Evolutionary conservation across 208 protist species (phyloP), one percentile per base, ranked within the genome.

Genomic region (Trypanosoma vivax): DNA sequence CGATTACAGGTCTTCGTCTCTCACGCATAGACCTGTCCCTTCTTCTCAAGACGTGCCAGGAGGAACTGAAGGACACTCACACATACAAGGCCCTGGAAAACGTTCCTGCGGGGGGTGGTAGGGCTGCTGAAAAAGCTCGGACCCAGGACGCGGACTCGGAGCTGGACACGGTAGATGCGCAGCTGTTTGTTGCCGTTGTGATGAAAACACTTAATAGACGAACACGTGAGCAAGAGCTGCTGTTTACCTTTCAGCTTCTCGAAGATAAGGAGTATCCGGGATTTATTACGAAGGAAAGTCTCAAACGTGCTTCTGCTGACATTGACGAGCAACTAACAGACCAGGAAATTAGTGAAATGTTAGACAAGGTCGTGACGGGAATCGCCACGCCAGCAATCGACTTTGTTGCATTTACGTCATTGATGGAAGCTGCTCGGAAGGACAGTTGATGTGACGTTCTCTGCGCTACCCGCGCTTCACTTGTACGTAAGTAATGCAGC

Each of bases 201-300:
- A 35, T 89, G 52, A 69, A 68, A 25, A 83, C 71, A 38, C 48
- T 89, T 38, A 76, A 83, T 54, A 59, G 71, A 43, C 68, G 81
- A 30, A 84, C 67, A 34, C 72, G 77, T 19, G 71, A 88, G 41
- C 79, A 92, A 50, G 85, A 92, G 35, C 51, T 83, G 24, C 42
- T 65, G 29, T 82, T 73, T 65, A 73, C 73, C 7, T 92, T 92
- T 56, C 65, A 62, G 3, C 62, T 92, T 23, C 54, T 92, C 14
- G 76, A 92, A 51, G 85, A 92, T 51, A 71, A 77, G 40, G 66
- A 78, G 21, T 87, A 79, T 58, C 66, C 69, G 0, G 85, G 85
- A 3, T 89, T 84, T 62, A 88, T 92, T 46, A 92, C 85, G 7
- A 83, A 84, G 57, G 76, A 90, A 28, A 90, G 81, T 52, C 50